A percentile compares a stretch with the other conserved stretches of the same genome.
Evolutionary conservation across 2,329 filamentous ascomycete genomes (phyloP).

Genomic region (Camillea tinctor): DNA sequence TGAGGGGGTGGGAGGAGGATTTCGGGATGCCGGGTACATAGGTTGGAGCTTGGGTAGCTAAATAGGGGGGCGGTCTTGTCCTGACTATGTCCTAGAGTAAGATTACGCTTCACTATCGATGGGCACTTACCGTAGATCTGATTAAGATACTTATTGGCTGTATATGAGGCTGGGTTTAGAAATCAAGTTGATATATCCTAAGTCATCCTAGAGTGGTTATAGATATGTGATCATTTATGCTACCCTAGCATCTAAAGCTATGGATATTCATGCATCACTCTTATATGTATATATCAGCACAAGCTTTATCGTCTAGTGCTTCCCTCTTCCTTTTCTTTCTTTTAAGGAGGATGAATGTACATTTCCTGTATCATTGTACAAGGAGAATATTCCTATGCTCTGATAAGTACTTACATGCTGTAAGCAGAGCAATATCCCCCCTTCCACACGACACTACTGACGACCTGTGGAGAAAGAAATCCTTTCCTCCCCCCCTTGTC

Average conservation of each 20-base stretch:
- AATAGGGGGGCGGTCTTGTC: too few relatives aligned
- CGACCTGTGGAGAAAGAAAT: not conserved
- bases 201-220: too few relatives aligned
- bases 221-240: too few relatives aligned
- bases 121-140: too few relatives aligned
- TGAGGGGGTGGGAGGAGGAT: conserved; percentile 7
- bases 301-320: not conserved
- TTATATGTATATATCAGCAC: not conserved
- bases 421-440: not conserved
- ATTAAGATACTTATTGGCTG: too few relatives aligned
- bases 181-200: too few relatives aligned
- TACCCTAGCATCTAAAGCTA: not conserved
- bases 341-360: conserved; percentile 1
- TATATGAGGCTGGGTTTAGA: too few relatives aligned
- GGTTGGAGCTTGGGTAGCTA: too few relatives aligned
- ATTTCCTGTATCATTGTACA: conserved; percentile 9
- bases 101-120: too few relatives aligned
- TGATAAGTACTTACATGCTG: conserved; percentile 1
- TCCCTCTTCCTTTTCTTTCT: not conserved
- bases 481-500: too few relatives aligned
- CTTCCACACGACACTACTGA: not conserved
- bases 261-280: not conserved
- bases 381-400: conserved; percentile 7
- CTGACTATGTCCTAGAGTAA: too few relatives aligned
- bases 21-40: too few relatives aligned